Evolutionary conservation across 2,329 filamentous ascomycete genomes (phyloP), one percentile per base, ranked within the genome.

Genomic region (Diaporthe sp.): DNA sequence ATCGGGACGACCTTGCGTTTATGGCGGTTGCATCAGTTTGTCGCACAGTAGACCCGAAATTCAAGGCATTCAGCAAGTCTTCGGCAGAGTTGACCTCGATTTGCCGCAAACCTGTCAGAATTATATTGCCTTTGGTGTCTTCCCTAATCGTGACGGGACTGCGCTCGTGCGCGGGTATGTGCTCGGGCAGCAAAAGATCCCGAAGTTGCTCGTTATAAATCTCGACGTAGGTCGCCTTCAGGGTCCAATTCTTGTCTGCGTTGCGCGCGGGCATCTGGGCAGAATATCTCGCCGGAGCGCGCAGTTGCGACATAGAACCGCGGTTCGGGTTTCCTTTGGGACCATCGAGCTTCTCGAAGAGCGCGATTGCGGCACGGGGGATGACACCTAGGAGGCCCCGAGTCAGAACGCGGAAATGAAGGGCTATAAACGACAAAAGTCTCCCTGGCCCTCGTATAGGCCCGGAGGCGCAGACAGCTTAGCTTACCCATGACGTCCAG

Each of bases 181-280:
- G 84, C 59, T 98, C 96, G 0, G 95, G 91, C 6, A 98, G 85
- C 47, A 99, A 88, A 22, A 99, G 88, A 86, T 99, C 97, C 79
- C 97, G 92, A 39, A 98, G 88, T 81, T 97, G 94, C 84, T 99
- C 97, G 81, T 99, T 98, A 86, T 99, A 99, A 77, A 99, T 99
- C 87, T 98, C 91, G 76, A 98, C 94, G 81, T 98, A 98, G 1
- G 96, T 98, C 15, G 96, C 97, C 82, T 94, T 97, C 79, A 99
- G 86, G 70, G 94, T 93, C 97, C 97, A 99, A 76, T 89, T 94
- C 83, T 93, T 95, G 65, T 97, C 94, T 5, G 81, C 83, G 76
- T 87, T 88, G 3, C 85, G 79, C 35, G 84, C 70, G 1, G 81
- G 75, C 13, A 85, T 81, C 55, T 88, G 85, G 73, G 91, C 88